Conservation (phyloP, 331 rosid genomes). For the Pyracantha coccinea region DNA sequence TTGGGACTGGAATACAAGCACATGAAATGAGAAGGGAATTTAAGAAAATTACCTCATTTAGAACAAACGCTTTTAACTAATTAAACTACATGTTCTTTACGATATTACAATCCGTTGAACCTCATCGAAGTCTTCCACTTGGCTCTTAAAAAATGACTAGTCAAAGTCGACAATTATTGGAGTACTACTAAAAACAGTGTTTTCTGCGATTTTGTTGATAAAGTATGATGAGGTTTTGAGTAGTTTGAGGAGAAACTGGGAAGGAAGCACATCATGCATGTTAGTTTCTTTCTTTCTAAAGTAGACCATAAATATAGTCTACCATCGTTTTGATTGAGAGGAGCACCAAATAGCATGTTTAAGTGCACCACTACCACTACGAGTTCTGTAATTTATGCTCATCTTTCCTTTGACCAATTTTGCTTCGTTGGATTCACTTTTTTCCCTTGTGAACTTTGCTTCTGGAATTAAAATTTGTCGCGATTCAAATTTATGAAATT, state of each 20-base stretch:
- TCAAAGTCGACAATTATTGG: background rate
- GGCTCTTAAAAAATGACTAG: background rate
- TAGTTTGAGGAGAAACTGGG: background rate
- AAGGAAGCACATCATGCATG: background rate
- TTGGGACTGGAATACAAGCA: too few relatives aligned
- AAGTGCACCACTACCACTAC: slow-evolving; percentile 7
- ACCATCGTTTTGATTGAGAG: background rate
- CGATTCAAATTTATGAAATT: too few relatives aligned
- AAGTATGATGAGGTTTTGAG: background rate
- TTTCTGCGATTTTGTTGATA: background rate
- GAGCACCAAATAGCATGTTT: background rate
- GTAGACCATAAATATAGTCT: background rate
- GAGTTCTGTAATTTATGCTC: background rate
- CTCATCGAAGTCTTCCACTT: too few relatives aligned
- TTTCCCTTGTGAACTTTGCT: background rate
- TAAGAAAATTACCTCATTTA: too few relatives aligned
- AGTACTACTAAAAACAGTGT: background rate
- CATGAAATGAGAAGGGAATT: too few relatives aligned
- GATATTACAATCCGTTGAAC: too few relatives aligned
- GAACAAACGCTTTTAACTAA: too few relatives aligned
- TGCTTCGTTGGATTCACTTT: background rate
- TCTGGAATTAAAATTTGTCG: background rate
- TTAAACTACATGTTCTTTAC: too few relatives aligned
- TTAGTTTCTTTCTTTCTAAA: too few relatives aligned
- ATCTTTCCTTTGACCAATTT: background rate